Base-by-base conservation (phyloP, 441 rosid species). In the Flueggea neowawraea region DNA sequence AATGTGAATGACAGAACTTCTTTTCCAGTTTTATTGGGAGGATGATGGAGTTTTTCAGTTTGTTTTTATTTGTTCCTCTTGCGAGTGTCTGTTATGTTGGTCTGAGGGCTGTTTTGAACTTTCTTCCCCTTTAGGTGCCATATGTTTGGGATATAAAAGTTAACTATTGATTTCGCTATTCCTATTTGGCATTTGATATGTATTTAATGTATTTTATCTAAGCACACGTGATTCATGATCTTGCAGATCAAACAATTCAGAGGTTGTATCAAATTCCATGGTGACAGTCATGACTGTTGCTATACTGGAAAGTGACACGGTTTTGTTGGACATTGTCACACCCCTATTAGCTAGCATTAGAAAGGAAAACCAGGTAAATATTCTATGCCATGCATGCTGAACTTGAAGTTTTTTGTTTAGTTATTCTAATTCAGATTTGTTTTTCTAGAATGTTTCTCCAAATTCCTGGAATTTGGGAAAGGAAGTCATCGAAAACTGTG, bases 401-500 rank as follows among this genome's bases (percentile, higher is more conserved):
- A 36, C 41, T 36, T 36, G 4, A 36, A 60, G 49, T 12, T 61
- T 39, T 52, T 60, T 15, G 53, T 74, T 60, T 8, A 63, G 2
- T 36, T 63, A 64, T 68, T 64, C 62, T 67, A 39, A 15, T 58
- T 60, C 51, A 56, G 51, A 28, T n/a, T 39, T 48, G 11, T 72
- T 49, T 16, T 59, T 61, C 67, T 74, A 90, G 95, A 55, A 71
- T 55, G 54, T 68, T 51, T 79, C 76, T 60, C 86, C 92, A 44
- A 65, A 54, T 54, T 80, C 92, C 16, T 70, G 80, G 82, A 80
- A 80, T 76, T 82, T 93, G 36, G 96, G 75, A 56, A 86, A 79
- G 77, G 85, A 70, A 54, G 87, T 93, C 60, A 63, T 88, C 4
- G 52, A 67, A 56, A 82, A 83, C 55, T 90, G 94, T 73, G 82